Evolutionary conservation across 176 grass and related monocot genomes (phyloP).

Genomic region (Bromus sterilis): DNA sequence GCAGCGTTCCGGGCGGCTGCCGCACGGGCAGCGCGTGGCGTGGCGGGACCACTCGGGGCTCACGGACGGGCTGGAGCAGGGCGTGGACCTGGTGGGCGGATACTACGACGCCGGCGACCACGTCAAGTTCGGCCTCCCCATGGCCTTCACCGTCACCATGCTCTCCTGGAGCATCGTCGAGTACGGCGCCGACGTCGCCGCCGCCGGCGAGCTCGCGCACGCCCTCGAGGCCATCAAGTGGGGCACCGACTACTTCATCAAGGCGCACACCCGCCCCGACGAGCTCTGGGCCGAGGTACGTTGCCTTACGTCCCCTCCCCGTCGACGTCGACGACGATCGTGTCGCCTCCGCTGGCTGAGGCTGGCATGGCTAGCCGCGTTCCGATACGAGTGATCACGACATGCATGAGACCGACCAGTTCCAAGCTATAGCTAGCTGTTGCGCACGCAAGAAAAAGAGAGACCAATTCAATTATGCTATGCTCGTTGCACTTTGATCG

Average conservation of each 20-base stretch:
- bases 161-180: conserved; percentile 76
- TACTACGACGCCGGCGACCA: conserved; percentile 92
- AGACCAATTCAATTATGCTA: conserved; percentile 27
- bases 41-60: conserved; percentile 95
- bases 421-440: conserved; percentile 11
- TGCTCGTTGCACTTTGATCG: background rate
- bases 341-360: background rate
- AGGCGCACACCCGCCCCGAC: conserved; percentile 64
- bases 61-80: conserved; percentile 90
- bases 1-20: conserved; percentile 83
- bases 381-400: background rate
- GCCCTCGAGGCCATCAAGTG: conserved; percentile 75
- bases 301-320: background rate
- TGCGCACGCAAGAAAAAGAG: background rate
- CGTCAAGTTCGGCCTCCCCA: conserved; percentile 85
- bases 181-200: conserved; percentile 52
- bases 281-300: conserved; percentile 85
- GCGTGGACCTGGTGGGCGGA: conserved; percentile 74
- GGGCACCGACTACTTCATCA: conserved; percentile 90
- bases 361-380: background rate
- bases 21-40: conserved; percentile 66
- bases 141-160: conserved; percentile 90
- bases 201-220: conserved; percentile 57
- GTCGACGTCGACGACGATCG: background rate
- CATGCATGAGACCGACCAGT: background rate